phyloP scores from a whole-genome alignment of 208 protist genomes.

The Wallacemonas sp. region DNA sequence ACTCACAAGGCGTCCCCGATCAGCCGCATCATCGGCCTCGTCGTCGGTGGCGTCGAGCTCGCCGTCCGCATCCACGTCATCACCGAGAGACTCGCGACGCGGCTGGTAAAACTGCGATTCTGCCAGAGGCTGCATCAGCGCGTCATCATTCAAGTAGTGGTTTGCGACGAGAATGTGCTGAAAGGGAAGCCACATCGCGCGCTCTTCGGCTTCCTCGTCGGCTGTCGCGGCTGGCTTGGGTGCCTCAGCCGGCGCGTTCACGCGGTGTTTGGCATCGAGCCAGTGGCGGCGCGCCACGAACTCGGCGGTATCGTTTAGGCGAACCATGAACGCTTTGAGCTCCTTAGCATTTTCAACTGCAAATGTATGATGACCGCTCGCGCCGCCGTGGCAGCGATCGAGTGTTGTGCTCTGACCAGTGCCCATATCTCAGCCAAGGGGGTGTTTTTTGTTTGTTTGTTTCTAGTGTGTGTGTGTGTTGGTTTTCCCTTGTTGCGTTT shows the following conservation, averaged over 20 bases:
- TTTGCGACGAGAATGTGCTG: slow-evolving; percentile 36
- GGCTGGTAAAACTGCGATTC: background rate
- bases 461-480: background rate
- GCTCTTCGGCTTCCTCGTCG: slow-evolving; percentile 24
- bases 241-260: background rate
- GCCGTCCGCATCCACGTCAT: background rate
- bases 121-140: slow-evolving; percentile 13
- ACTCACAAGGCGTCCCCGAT: no score
- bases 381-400: slow-evolving; percentile 12
- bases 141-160: slow-evolving; percentile 47
- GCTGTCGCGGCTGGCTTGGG: background rate
- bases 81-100: background rate
- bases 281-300: slow-evolving; percentile 3
- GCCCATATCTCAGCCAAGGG: slow-evolving; percentile 30
- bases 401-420: slow-evolving; percentile 42
- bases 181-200: slow-evolving; percentile 20
- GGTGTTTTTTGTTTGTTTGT: slow-evolving; percentile 3
- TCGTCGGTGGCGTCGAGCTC: background rate
- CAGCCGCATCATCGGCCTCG: background rate
- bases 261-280: background rate
- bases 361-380: slow-evolving; percentile 24
- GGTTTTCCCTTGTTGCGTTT: background rate
- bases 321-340: slow-evolving; percentile 18
- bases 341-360: slow-evolving; percentile 29
- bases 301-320: slow-evolving; percentile 18